These are phyloP conservation scores for Podila epigama DNA, from an alignment of 192 early-diverging fungal genomes.

Conservation along the genomic window DNA sequence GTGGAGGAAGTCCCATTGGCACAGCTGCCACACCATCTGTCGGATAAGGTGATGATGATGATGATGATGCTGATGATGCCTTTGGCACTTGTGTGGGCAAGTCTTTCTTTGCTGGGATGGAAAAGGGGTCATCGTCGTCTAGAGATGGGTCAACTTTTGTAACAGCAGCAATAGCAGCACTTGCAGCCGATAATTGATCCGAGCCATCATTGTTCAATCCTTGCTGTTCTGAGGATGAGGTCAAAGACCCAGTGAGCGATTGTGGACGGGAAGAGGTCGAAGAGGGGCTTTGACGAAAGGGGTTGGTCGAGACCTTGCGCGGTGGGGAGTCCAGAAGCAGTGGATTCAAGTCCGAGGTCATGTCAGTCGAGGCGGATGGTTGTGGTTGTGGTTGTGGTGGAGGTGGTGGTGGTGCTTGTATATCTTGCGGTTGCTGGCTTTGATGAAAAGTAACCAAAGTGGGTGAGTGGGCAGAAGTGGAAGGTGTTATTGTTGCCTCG, in stretches of 20 bases:
- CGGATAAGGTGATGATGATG: neutral
- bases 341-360: neutral
- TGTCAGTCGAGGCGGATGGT: neutral
- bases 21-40: neutral
- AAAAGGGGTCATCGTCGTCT: neutral
- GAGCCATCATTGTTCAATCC: no score
- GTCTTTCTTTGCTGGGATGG: neutral
- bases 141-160: neutral
- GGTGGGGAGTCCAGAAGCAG: conserved; percentile 7
- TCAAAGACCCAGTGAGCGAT: neutral
- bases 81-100: neutral
- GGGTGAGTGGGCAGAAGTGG: neutral
- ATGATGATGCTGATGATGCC: neutral
- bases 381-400: neutral
- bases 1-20: neutral
- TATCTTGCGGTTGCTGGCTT: neutral
- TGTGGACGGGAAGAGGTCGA: conserved; percentile 6
- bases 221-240: neutral
- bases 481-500: no score
- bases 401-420: neutral
- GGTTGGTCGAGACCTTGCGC: conserved; percentile 24
- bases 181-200: conserved; percentile 33
- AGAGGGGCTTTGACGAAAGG: conserved; percentile 32
- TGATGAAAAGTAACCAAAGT: neutral
- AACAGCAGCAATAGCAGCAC: neutral